Conservation (phyloP, 768 basidiomycete species). For the Macrolepiota albuminosa region DNA sequence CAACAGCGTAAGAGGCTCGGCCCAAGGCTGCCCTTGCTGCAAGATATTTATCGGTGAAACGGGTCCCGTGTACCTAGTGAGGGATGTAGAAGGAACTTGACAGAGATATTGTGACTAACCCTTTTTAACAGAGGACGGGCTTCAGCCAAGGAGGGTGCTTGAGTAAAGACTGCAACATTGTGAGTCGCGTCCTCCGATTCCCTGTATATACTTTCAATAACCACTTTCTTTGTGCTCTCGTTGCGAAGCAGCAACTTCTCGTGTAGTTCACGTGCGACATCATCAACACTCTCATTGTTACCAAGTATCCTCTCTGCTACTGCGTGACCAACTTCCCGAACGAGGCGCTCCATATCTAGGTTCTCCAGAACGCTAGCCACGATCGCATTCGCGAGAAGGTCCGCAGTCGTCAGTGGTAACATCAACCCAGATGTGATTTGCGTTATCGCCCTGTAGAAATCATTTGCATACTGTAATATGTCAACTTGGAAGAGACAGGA, state of each 20-base stretch:
- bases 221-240: constrained; percentile 95
- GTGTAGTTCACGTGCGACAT: constrained; percentile 91
- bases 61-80: constrained; percentile 81
- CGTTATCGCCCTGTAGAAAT: constrained; percentile 92
- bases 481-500: background rate
- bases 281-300: constrained; percentile 93
- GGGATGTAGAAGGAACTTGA: constrained; percentile 7
- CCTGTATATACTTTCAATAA: constrained; percentile 94
- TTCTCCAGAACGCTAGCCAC: constrained; percentile 96
- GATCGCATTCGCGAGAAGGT: constrained; percentile 91
- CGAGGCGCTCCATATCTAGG: constrained; percentile 95
- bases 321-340: constrained; percentile 90
- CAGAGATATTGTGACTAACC: constrained; percentile 38
- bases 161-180: constrained; percentile 83
- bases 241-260: constrained; percentile 87
- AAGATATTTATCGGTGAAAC: constrained; percentile 96
- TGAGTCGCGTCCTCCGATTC: constrained; percentile 85
- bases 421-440: constrained; percentile 92
- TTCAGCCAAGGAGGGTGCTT: constrained; percentile 62
- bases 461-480: constrained; percentile 68
- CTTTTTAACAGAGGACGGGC: constrained; percentile 77
- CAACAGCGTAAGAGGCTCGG: constrained; percentile 48
- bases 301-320: constrained; percentile 90
- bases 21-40: constrained; percentile 59
- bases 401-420: constrained; percentile 94